Evolutionary conservation across 179 eudicot species (phyloP).

Genomic region (Beta macrorhiza): DNA sequence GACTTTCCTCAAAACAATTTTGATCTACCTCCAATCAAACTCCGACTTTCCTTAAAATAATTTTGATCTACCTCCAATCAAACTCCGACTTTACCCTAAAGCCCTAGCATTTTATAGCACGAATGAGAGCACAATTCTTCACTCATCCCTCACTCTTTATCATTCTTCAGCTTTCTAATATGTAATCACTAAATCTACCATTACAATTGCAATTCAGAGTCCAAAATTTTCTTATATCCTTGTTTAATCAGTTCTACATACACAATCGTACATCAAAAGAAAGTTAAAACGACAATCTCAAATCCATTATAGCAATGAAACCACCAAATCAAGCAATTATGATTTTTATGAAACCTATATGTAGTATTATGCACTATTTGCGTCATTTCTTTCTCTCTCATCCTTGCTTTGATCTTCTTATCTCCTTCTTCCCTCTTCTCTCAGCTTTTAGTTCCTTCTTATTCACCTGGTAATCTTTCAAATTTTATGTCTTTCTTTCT

Average conservation of each 20-base stretch:
- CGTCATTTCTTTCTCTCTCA: conserved; percentile 42
- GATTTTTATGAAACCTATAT: conserved; percentile 42
- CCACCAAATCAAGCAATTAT: conserved; percentile 31
- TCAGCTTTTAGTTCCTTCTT: conserved; percentile 33
- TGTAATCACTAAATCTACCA: not conserved
- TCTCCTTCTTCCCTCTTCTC: conserved; percentile 62
- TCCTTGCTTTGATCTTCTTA: conserved; percentile 46
- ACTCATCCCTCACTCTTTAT: not conserved
- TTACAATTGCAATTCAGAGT: not conserved
- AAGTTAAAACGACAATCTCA: not conserved
- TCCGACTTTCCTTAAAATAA: too few species aligned
- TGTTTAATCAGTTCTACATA: not conserved
- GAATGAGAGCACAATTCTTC: not conserved
- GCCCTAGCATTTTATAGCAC: not conserved
- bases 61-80: too few species aligned
- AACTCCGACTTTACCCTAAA: too few species aligned
- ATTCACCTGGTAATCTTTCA: conserved; percentile 33
- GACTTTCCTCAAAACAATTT: too few species aligned
- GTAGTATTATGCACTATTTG: conserved; percentile 24
- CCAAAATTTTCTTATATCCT: not conserved
- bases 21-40: too few species aligned
- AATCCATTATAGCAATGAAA: conserved; percentile 21
- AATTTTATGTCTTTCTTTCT: conserved; percentile 4
- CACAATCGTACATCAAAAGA: not conserved
- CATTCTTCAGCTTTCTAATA: not conserved